Conservation (phyloP, 305 asterid species). For the Solanum hybrid region DNA sequence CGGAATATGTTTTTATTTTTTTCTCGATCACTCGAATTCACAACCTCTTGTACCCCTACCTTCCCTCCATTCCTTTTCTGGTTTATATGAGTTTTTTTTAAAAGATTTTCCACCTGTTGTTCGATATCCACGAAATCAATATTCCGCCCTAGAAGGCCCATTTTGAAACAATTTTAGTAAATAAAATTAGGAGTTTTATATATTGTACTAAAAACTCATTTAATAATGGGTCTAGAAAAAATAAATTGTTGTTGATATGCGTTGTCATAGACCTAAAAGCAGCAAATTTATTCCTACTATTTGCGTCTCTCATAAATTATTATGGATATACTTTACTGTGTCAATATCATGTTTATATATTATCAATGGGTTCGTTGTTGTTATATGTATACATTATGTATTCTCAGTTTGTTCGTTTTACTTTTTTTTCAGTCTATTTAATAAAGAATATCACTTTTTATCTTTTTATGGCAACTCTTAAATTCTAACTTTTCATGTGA, state of each 20-base stretch:
- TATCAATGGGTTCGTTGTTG: not conserved
- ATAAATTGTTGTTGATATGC: not conserved
- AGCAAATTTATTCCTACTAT: not conserved
- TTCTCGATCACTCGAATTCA: not conserved
- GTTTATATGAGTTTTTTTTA: not conserved
- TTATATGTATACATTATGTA: not conserved
- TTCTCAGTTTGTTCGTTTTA: not conserved
- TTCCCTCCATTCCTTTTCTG: not conserved
- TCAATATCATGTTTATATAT: not conserved
- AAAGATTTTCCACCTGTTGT: no score
- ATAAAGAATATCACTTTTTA: not conserved
- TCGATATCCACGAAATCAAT: not conserved
- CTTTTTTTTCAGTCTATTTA: not conserved
- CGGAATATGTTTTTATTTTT: constrained; percentile 28
- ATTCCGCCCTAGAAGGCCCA: not conserved
- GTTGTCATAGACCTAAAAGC: not conserved
- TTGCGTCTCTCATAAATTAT: not conserved
- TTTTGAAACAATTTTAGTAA: not conserved
- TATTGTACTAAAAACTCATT: not conserved
- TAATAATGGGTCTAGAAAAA: not conserved
- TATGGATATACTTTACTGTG: not conserved
- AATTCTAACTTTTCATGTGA: not conserved
- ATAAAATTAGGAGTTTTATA: not conserved
- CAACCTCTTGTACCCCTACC: not conserved
- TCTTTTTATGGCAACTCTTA: not conserved